Base-by-base conservation (phyloP, 2,329 filamentous ascomycete genomes). In the Diaporthe helianthi region DNA sequence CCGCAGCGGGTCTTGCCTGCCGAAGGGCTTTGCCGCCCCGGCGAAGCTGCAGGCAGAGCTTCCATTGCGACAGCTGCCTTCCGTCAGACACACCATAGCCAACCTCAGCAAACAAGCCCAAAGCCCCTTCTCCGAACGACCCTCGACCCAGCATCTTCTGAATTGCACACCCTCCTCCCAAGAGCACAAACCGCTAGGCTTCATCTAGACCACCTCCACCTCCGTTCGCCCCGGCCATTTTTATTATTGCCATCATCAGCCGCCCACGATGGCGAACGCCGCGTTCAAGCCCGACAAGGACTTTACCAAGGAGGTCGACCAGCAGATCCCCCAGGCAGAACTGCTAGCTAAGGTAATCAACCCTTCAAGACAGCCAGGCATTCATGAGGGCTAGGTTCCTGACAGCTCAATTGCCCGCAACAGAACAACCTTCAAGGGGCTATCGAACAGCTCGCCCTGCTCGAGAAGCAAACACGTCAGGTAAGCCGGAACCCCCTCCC, bases 381-480 rank as follows among this genome's bases (percentile, higher is more conserved):
- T 7, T 19, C 29, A 7, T 41, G 9, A 6, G n/a, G 17, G 17
- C 36, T 7, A 5, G 13, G 41, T n/a, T 6, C 22, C 65, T 71
- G 26, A 70, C 52, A 22, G 17, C 15, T 29, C 41, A 26, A 41
- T 9, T 49, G n/a, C n/a, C n/a, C n/a, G 9, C 61, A 13, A 7
- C 67, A 92, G 90, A 89, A 85, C 77, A 93, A 98, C 82, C 87
- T 97, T 69, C 90, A 93, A 81, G 91, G 87, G 71, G 95, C 94
- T 69, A 91, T 99, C 78, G 96, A 99, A 83, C 98, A 98, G 86
- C 92, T 99, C 75, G 86, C 94, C 69, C 85, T 86, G 53, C 86
- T 99, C 72, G 96, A 99, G 87, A 99, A 99, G 85, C 94, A 98
- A 85, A 93, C 96, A 75, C 92, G 96, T 84, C 96, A 99, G 88